Percentiles rank a stretch among this genome's conserved stretches.
Conservation (phyloP, 805 yeast genomes). For the Saccharomycopsis fermentans region DNA sequence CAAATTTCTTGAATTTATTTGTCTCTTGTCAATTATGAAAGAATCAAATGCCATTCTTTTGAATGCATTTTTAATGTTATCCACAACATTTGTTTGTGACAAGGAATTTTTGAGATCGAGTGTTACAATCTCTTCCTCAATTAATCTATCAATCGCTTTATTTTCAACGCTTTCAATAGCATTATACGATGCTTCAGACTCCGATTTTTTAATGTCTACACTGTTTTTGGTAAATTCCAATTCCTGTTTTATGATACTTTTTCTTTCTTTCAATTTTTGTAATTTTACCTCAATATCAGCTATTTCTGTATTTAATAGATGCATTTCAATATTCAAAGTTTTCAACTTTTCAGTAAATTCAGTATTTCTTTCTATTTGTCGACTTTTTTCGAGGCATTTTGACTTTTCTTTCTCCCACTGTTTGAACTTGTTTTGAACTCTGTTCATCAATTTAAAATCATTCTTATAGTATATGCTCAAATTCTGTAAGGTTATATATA, state of each 20-base stretch:
- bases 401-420: slow-evolving; percentile 11
- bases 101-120: neutral
- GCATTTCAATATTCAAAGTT: slow-evolving; percentile 5
- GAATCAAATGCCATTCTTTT: neutral
- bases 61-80: slow-evolving; percentile 13
- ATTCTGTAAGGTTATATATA: neutral
- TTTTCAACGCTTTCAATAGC: slow-evolving; percentile 7
- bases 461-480: neutral
- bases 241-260: slow-evolving; percentile 5
- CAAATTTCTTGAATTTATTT: neutral
- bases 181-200: neutral
- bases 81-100: slow-evolving; percentile 15
- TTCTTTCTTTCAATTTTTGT: slow-evolving; percentile 8
- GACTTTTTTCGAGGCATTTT: neutral
- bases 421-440: slow-evolving; percentile 4
- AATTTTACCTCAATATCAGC: slow-evolving; percentile 11
- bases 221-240: slow-evolving; percentile 8
- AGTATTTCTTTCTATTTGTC: slow-evolving; percentile 6
- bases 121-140: slow-evolving; percentile 5
- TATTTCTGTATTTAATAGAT: slow-evolving; percentile 7
- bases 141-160: slow-evolving; percentile 8
- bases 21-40: neutral
- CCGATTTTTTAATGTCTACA: slow-evolving; percentile 14
- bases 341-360: slow-evolving; percentile 5
- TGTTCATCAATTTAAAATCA: neutral